Evolutionary conservation across 2,329 filamentous ascomycete genomes (phyloP).

Genomic region (Venturia carpophila): DNA sequence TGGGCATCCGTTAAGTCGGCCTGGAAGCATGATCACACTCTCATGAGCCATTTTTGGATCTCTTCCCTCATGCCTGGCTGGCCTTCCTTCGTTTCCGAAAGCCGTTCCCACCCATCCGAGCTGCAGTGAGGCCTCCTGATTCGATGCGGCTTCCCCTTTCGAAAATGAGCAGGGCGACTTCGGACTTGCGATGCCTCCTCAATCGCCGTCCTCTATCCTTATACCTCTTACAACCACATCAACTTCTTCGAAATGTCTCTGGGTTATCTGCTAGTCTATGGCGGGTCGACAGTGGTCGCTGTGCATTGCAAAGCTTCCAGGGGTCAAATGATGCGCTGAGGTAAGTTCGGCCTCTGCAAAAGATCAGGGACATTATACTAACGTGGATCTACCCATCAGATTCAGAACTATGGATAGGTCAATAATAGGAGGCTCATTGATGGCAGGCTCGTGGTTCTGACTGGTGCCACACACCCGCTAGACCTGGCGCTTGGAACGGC

Average conservation of each 20-base stretch:
- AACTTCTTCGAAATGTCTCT: background rate
- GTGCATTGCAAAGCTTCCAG: background rate
- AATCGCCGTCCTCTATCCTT: background rate
- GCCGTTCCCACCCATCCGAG: background rate
- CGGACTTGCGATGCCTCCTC: background rate
- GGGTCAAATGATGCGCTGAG: background rate
- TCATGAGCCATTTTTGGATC: background rate
- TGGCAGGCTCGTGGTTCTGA: background rate
- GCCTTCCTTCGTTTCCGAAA: background rate
- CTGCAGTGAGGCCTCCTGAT: background rate
- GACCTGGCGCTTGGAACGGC: too few species aligned
- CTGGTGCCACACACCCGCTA: background rate
- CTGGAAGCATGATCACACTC: background rate
- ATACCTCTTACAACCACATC: background rate
- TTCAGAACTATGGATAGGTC: background rate
- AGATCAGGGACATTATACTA: background rate
- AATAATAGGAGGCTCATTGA: background rate
- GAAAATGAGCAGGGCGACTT: background rate
- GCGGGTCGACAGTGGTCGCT: background rate
- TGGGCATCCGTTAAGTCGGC: background rate
- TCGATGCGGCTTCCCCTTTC: background rate
- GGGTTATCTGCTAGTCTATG: background rate
- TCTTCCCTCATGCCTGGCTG: background rate
- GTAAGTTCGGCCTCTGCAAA: background rate
- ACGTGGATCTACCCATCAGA: background rate